Conservation (phyloP, 2,329 filamentous ascomycete species). For the Ceratocystis papillata region DNA sequence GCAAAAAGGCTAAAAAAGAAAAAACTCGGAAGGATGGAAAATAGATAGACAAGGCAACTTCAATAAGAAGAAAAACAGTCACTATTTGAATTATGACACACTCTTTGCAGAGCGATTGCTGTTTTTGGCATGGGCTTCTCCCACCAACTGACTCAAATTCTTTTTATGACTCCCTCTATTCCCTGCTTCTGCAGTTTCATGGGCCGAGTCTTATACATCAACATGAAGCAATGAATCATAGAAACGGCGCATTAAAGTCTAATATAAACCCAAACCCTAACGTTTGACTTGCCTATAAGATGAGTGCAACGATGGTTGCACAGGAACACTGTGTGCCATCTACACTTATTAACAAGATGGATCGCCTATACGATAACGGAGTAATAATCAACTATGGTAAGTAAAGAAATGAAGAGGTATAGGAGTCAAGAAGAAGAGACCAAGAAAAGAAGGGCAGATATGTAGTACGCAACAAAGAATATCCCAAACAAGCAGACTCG, state of each 20-base stretch:
- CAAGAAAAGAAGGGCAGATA: not conserved
- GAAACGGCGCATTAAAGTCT: not conserved
- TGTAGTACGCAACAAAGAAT: slow-evolving; percentile 8
- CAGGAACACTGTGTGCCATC: not conserved
- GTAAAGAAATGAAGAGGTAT: slow-evolving; percentile 7
- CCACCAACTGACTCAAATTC: not conserved
- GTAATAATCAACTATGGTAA: not conserved
- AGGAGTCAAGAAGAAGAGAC: slow-evolving; percentile 1
- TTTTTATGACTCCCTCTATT: not conserved
- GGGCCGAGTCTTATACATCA: not conserved
- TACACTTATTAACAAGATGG: not conserved
- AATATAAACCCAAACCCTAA: slow-evolving; percentile 6
- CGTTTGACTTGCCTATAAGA: not conserved
- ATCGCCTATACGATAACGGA: not conserved
- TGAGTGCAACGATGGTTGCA: not conserved
- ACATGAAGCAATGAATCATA: not conserved
- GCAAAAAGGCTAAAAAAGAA: not conserved
- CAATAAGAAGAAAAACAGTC: not conserved
- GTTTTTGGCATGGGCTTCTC: slow-evolving; percentile 6
- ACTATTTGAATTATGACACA: slow-evolving; percentile 5
- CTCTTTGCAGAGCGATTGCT: not conserved
- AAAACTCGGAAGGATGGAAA: not conserved
- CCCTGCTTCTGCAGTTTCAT: not conserved
- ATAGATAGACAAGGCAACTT: not conserved
- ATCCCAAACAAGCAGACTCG: slow-evolving; percentile 6